These are phyloP conservation scores for Pythium apleroticum DNA, from an alignment of 352 stramenopile genomes.

Conservation along the genomic window DNA sequence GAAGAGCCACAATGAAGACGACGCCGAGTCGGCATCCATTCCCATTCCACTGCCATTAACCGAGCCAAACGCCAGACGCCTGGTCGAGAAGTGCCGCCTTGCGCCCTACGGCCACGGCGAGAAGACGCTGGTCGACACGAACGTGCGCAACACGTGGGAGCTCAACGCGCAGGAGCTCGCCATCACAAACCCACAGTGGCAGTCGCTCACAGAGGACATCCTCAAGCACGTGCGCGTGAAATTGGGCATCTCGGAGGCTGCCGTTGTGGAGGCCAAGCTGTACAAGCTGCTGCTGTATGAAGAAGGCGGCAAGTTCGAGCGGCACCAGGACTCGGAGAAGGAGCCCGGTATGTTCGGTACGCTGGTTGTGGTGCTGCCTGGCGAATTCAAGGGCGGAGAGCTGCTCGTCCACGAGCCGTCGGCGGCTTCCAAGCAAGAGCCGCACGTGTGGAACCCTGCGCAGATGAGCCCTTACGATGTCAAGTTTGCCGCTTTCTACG, in stretches of 20 bases:
- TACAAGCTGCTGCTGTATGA: constrained; percentile 49
- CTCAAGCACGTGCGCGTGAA: background rate
- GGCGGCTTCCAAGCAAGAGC: background rate
- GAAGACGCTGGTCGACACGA: constrained; percentile 13
- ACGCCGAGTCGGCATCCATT: background rate
- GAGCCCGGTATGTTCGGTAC: constrained; percentile 45
- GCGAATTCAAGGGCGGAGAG: constrained; percentile 22
- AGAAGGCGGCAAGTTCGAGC: constrained; percentile 32
- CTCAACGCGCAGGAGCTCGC: constrained; percentile 7
- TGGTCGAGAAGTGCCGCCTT: constrained; percentile 3
- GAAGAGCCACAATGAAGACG: background rate
- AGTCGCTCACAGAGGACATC: constrained; percentile 1
- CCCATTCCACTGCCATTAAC: background rate
- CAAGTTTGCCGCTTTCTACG: constrained; percentile 20
- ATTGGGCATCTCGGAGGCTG: constrained; percentile 5
- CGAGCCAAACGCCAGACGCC: background rate
- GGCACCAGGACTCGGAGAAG: constrained; percentile 42
- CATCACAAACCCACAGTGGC: constrained; percentile 9
- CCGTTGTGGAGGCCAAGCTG: constrained; percentile 8
- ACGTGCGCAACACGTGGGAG: constrained; percentile 15
- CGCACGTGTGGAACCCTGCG: constrained; percentile 5
- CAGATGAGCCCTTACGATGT: background rate
- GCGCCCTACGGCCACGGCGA: constrained; percentile 10
- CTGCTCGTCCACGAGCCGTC: constrained; percentile 3
- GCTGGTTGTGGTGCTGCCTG: constrained; percentile 39